These are phyloP conservation scores for Juncus effusus DNA, from an alignment of 176 grass and related monocot genomes.

Conservation along the genomic window DNA sequence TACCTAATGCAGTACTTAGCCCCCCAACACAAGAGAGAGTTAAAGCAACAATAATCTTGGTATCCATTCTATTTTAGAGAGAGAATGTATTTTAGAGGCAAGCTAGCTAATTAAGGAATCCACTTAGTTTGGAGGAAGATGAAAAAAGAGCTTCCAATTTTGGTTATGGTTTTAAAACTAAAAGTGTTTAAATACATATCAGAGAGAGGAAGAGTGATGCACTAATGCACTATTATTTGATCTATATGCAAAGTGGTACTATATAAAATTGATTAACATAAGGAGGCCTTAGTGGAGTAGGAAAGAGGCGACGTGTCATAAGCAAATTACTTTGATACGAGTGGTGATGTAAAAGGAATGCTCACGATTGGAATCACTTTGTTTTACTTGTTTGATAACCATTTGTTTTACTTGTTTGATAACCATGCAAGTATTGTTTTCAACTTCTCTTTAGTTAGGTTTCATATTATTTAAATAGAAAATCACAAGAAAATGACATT, in stretches of 20 bases:
- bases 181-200: conserved; percentile 1
- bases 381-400: not conserved
- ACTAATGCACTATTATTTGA: not conserved
- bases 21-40: conserved; percentile 60
- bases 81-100: not conserved
- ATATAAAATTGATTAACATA: not conserved
- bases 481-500: too few species aligned
- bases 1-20: conserved; percentile 70
- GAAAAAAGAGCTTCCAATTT: not conserved
- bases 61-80: conserved; percentile 41
- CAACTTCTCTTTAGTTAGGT: too few species aligned
- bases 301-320: conserved; percentile 7
- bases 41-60: conserved; percentile 49
- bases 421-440: too few species aligned
- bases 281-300: conserved; percentile 11
- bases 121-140: not conserved
- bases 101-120: not conserved
- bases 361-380: conserved; percentile 31
- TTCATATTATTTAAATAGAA: too few species aligned
- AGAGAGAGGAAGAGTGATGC: not conserved
- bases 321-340: conserved; percentile 1
- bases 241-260: not conserved
- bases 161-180: not conserved
- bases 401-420: too few species aligned
- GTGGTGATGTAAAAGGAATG: not conserved